phyloP scores from a whole-genome alignment of 306 rosid genomes.

The Quercus dentata region DNA sequence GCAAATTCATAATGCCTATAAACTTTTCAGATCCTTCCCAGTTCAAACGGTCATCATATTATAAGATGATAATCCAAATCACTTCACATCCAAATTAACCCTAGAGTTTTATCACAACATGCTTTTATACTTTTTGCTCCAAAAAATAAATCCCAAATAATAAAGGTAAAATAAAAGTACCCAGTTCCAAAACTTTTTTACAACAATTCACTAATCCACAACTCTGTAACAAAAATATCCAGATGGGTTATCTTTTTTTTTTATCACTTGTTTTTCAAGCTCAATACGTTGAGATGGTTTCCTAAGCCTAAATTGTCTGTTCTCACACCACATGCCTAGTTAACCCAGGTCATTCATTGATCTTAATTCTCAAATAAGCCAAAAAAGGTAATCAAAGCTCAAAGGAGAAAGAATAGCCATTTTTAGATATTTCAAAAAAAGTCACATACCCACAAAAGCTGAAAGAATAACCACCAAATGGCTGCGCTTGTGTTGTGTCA shows the following conservation, averaged over 20 bases:
- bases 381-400: not conserved
- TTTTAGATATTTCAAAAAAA: not conserved
- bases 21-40: not conserved
- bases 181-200: not conserved
- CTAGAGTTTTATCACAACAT: constrained; percentile 6
- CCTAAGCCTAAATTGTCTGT: not conserved
- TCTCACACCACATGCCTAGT: not conserved
- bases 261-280: constrained; percentile 8
- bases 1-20: constrained; percentile 3
- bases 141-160: not conserved
- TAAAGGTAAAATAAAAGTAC: constrained; percentile 9
- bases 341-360: not conserved
- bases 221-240: constrained; percentile 1
- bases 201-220: not conserved
- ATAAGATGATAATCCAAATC: not conserved
- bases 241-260: not conserved
- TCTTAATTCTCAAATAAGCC: not conserved
- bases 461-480: constrained; percentile 8
- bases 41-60: not conserved
- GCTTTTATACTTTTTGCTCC: constrained; percentile 7
- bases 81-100: not conserved
- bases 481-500: not conserved
- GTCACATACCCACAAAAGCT: not conserved
- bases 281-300: not conserved
- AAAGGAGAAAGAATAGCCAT: not conserved